Percentiles rank a stretch among this genome's conserved stretches.
These are phyloP conservation scores for Aspergillus ellipticus DNA, from an alignment of 495 filamentous ascomycete genomes.

Conservation along the genomic window DNA sequence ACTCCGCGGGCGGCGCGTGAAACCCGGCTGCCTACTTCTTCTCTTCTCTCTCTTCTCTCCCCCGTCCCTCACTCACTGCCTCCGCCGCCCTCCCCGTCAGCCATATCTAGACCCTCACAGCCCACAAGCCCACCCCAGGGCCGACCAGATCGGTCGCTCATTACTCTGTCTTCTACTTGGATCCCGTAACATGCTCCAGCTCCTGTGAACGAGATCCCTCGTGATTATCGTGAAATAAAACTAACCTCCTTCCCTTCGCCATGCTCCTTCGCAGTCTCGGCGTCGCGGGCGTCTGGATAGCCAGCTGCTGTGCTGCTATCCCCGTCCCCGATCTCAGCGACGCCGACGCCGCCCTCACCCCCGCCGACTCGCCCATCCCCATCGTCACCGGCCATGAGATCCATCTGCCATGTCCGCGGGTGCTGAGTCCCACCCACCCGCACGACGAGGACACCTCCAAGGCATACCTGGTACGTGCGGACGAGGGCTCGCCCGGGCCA, in stretches of 20 bases:
- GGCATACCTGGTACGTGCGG: background rate
- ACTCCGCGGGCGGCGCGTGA: background rate
- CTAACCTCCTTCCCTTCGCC: too few relatives aligned
- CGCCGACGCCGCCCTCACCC: background rate
- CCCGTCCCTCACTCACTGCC: background rate
- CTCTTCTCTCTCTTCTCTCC: background rate
- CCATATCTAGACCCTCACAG: background rate
- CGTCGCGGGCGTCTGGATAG: background rate
- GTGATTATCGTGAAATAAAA: too few relatives aligned
- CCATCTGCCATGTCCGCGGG: background rate
- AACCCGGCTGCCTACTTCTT: background rate
- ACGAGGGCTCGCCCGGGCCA: background rate
- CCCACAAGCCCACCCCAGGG: background rate
- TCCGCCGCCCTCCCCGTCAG: too few relatives aligned
- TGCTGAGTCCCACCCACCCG: background rate
- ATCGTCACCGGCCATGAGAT: background rate
- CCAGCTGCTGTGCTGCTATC: background rate
- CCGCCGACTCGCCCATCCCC: background rate
- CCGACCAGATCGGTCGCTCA: background rate
- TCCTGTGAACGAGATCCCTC: too few relatives aligned
- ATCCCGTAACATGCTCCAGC: too few relatives aligned
- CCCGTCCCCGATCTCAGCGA: background rate
- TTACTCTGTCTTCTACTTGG: too few relatives aligned
- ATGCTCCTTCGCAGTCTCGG: background rate
- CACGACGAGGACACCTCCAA: background rate